A percentile compares a stretch with the other conserved stretches of the same genome.
phyloP scores from a whole-genome alignment of 331 rosid genomes.

The Pyrus hybrid region DNA sequence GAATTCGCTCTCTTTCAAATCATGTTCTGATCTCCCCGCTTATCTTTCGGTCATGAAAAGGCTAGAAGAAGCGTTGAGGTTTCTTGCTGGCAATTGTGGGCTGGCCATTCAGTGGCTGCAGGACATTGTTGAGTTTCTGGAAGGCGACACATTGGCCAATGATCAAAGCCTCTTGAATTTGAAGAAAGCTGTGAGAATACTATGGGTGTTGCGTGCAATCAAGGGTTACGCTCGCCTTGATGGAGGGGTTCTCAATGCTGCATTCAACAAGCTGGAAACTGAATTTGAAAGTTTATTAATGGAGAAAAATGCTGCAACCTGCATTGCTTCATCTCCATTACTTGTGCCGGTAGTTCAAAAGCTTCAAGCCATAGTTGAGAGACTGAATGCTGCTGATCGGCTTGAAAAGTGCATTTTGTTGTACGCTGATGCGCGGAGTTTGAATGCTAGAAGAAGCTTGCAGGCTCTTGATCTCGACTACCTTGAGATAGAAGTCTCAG shows the following conservation, averaged over 20 bases:
- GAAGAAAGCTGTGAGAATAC: conserved; percentile 38
- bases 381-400: conserved; percentile 45
- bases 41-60: conserved; percentile 40
- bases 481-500: conserved; percentile 32
- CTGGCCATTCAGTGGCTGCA: conserved; percentile 63
- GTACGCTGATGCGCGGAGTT: conserved; percentile 51
- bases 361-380: conserved; percentile 42
- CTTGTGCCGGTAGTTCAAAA: conserved; percentile 32
- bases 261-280: conserved; percentile 57
- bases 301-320: conserved; percentile 24
- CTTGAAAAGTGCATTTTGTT: conserved; percentile 40
- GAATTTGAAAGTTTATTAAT: conserved; percentile 49
- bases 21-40: conserved; percentile 37
- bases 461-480: conserved; percentile 59
- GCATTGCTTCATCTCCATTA: conserved; percentile 10
- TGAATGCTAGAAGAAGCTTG: conserved; percentile 45
- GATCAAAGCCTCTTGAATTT: conserved; percentile 28
- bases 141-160: conserved; percentile 25
- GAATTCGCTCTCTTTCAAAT: conserved; percentile 33
- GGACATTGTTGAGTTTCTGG: conserved; percentile 34
- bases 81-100: conserved; percentile 58
- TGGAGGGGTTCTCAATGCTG: conserved; percentile 62
- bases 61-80: conserved; percentile 64
- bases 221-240: conserved; percentile 28
- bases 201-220: conserved; percentile 40